These are phyloP conservation scores for Tulasnella calospora DNA, from an alignment of 768 basidiomycete genomes.

Conservation along the genomic window DNA sequence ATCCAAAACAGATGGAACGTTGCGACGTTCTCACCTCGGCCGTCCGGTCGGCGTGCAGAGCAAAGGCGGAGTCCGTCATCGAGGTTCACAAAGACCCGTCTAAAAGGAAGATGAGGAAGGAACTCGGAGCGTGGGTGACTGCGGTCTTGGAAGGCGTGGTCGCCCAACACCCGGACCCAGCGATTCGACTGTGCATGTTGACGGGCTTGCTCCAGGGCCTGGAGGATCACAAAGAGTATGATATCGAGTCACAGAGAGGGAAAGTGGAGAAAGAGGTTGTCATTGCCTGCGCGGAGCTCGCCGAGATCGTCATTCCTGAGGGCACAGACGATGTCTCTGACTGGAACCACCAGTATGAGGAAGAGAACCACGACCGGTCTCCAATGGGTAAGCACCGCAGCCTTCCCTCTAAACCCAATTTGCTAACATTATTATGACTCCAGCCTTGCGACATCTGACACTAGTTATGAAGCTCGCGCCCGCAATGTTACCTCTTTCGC, in stretches of 20 bases:
- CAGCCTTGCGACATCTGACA: too few relatives aligned
- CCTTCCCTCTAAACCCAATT: too few relatives aligned
- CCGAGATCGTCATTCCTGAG: neutral
- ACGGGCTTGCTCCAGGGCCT: conserved; percentile 19
- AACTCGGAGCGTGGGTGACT: conserved; percentile 11
- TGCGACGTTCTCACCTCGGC: conserved; percentile 8
- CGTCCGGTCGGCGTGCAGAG: conserved; percentile 12
- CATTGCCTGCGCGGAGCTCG: neutral
- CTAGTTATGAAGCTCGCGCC: too few relatives aligned
- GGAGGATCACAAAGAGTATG: conserved; percentile 10
- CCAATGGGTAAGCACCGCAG: neutral
- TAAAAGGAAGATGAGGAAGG: neutral
- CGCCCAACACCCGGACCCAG: neutral
- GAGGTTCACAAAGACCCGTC: neutral
- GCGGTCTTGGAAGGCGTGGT: neutral
- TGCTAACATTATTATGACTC: too few relatives aligned
- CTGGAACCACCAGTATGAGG: conserved; percentile 9
- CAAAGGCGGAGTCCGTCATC: neutral
- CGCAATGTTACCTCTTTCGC: neutral
- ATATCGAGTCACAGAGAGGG: neutral
- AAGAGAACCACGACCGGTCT: neutral
- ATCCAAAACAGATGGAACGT: neutral
- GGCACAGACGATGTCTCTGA: neutral
- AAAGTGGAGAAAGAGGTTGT: neutral
- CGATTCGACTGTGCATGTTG: conserved; percentile 13